A percentile compares a stretch with the other conserved stretches of the same genome.
Evolutionary conservation across 129 eudicot genomes (phyloP).

Genomic region (Helianthus annuus): HanXRQr2.0-SUNRISE NC_035444.2:40664685-40665184

Average conservation of each 20-base stretch:
- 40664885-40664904: slow-evolving; percentile 68
- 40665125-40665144: slow-evolving; percentile 74
- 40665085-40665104: slow-evolving; percentile 55
- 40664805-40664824: slow-evolving; percentile 63
- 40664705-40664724: slow-evolving; percentile 60
- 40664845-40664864: slow-evolving; percentile 55
- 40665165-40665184: slow-evolving; percentile 61
- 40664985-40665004: slow-evolving; percentile 56
- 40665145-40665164: slow-evolving; percentile 72
- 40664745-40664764: slow-evolving; percentile 52
- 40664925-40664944: slow-evolving; percentile 63
- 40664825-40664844: slow-evolving; percentile 63
- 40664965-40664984: slow-evolving; percentile 54
- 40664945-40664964: slow-evolving; percentile 60
- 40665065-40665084: slow-evolving; percentile 55
- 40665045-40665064: slow-evolving; percentile 42
- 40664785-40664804: slow-evolving; percentile 53
- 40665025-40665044: slow-evolving; percentile 76
- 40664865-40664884: slow-evolving; percentile 67
- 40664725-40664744: slow-evolving; percentile 61
- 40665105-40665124: slow-evolving; percentile 70
- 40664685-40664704: slow-evolving; percentile 62
- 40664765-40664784: slow-evolving; percentile 64
- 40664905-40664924: slow-evolving; percentile 66
- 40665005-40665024: slow-evolving; percentile 73